Conservation (phyloP, 768 basidiomycete genomes). For the Melanogaster broomeanus region DNA sequence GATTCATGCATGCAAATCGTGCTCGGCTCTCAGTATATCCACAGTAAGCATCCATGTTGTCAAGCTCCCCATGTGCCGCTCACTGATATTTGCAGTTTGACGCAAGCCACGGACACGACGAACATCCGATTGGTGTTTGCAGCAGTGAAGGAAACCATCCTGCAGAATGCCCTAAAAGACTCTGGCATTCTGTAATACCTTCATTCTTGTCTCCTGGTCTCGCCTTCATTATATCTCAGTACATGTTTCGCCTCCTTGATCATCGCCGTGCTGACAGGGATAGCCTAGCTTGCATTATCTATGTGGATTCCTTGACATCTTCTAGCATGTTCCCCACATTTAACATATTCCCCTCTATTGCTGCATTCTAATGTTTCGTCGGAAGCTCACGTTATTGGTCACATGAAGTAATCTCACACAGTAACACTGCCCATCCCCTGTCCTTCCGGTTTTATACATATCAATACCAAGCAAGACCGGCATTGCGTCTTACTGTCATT, state of each 20-base stretch:
- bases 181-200: slow-evolving; percentile 69
- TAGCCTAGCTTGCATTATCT: slow-evolving; percentile 29
- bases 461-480: not conserved
- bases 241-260: not conserved
- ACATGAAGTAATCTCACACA: not conserved
- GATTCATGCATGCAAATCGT: slow-evolving; percentile 90
- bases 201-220: not conserved
- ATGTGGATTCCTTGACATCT: slow-evolving; percentile 29
- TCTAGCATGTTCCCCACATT: slow-evolving; percentile 24
- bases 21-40: slow-evolving; percentile 87
- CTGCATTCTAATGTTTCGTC: not conserved
- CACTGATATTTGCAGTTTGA: slow-evolving; percentile 50
- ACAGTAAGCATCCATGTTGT: slow-evolving; percentile 55
- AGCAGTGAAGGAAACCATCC: slow-evolving; percentile 90
- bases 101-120: slow-evolving; percentile 86
- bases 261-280: not conserved
- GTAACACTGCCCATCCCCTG: not conserved
- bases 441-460: not conserved
- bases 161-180: slow-evolving; percentile 85
- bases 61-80: not conserved
- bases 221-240: slow-evolving; percentile 30
- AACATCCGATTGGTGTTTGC: slow-evolving; percentile 84
- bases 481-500: not conserved
- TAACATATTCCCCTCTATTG: slow-evolving; percentile 32
- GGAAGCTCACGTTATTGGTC: not conserved